Evolutionary conservation across 139 green algal species (phyloP).

Genomic region (Chlamydomonas asymmetrica): DNA sequence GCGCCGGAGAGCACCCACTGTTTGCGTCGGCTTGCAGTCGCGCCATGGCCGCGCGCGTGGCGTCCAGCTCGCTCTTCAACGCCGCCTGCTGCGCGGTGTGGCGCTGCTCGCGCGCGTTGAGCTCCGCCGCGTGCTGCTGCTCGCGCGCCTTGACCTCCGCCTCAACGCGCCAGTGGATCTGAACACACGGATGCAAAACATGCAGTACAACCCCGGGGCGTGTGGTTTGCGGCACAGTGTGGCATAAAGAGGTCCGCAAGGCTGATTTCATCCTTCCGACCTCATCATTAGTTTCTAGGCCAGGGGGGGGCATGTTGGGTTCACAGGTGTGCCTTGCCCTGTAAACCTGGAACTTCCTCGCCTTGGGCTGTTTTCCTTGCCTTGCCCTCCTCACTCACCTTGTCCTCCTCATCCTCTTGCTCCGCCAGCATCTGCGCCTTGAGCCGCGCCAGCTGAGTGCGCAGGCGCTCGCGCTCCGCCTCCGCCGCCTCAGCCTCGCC

Average conservation of each 20-base stretch:
- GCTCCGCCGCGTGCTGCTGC: not conserved
- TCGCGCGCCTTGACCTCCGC: constrained; percentile 11
- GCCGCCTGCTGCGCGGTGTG: not conserved
- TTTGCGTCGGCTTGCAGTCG: constrained; percentile 11
- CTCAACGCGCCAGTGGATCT: constrained; percentile 26
- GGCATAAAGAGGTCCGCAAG: too few species aligned
- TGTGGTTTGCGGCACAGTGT: too few species aligned
- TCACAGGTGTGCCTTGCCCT: too few species aligned
- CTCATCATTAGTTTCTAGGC: too few species aligned
- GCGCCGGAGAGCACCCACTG: too few species aligned
- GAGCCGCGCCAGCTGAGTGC: constrained; percentile 43
- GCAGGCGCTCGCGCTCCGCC: constrained; percentile 23
- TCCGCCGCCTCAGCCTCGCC: constrained; percentile 33
- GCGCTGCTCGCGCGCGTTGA: not conserved
- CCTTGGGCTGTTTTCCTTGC: too few species aligned
- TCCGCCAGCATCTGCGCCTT: constrained; percentile 61
- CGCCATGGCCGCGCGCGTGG: constrained; percentile 2
- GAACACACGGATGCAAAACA: constrained; percentile 9
- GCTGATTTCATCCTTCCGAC: too few species aligned
- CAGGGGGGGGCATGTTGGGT: too few species aligned
- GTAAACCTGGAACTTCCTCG: too few species aligned
- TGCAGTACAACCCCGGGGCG: too few species aligned
- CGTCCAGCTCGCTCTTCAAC: constrained; percentile 22
- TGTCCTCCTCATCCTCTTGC: constrained; percentile 53
- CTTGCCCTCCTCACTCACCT: constrained; percentile 39